Evolutionary conservation across 495 filamentous ascomycete species (phyloP), one percentile per base, ranked within the genome.

Genomic region (Neurospora tetraspora): DNA sequence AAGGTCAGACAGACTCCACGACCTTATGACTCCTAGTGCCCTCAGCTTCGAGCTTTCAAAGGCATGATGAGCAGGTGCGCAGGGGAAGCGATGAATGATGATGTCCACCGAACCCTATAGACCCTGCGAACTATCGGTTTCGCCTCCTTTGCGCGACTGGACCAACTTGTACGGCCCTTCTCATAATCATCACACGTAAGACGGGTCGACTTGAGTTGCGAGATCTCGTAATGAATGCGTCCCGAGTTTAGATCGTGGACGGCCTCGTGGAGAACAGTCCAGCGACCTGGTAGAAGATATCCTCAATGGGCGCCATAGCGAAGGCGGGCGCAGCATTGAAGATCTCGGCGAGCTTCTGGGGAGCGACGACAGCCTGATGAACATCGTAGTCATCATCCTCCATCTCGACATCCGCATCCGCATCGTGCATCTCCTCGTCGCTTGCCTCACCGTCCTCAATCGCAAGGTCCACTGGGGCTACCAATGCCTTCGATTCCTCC

Each of bases 211-310:
- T 65, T 27, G 27, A 65, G 6, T 9, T 65, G 53, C 53, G 53
- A 36, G 3, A 65, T 65, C 14, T 65, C 27, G 14, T 12, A 9
- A 31, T 18, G 18, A 27, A 65, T 65, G 14, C 27, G 53, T 34
- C 53, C 53, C 3, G 14, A 34, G 53, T 65, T 65, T 65, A 65
- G 1, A 65, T 65, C 5, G 53, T 65, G 14, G 53, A 65, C 1
- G 85, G 81, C 73, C 87, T 89, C 31, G 84, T 77, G 9, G 84
- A 83, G 76, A 88, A 89, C 70, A 92, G 75, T 12, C 82, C 85
- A 2, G 89, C 89, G 20, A 97, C 91, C 71, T 89, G 88, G 74
- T 90, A 87, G 78, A 97, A 96, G 76, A 96, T 83, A 70, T 93
- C 90, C 70, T 88, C 87, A 53, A 96, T 89, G 45, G 92, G 88